phyloP scores from a whole-genome alignment of 2,329 filamentous ascomycete genomes.

The Claviceps cyperi region DNA sequence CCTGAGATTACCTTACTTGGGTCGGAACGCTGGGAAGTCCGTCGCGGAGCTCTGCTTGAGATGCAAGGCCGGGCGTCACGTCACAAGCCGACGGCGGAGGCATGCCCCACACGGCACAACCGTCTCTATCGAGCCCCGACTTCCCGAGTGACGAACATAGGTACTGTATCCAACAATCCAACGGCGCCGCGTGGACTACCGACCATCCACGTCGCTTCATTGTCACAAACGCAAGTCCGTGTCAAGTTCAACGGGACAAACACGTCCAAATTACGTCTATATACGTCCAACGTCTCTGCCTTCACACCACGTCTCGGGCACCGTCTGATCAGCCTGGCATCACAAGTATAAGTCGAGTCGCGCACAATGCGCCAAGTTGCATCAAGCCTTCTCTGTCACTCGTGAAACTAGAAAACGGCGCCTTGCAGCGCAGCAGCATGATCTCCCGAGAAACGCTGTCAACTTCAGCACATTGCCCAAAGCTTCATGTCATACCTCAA shows the following conservation, averaged over 20 bases:
- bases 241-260: not conserved
- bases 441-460: constrained; percentile 6
- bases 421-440: constrained; percentile 10
- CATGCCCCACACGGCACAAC: too few species aligned
- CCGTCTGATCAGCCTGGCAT: not conserved
- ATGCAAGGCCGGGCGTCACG: too few species aligned
- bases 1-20: too few species aligned
- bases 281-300: not conserved
- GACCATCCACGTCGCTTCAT: not conserved
- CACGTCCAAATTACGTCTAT: not conserved
- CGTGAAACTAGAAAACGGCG: not conserved
- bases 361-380: constrained; percentile 7
- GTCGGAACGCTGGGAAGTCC: too few species aligned
- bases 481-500: constrained; percentile 7
- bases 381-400: not conserved
- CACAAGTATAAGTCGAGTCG: too few species aligned
- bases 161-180: not conserved
- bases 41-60: too few species aligned
- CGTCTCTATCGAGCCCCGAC: too few species aligned
- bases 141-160: not conserved
- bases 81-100: too few species aligned
- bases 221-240: not conserved
- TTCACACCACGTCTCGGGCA: not conserved
- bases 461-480: constrained; percentile 6
- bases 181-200: not conserved